Percentiles rank a stretch among this genome's conserved stretches.
Conservation (phyloP, 352 stramenopile species). For the Phytophthora citrophthora region DNA sequence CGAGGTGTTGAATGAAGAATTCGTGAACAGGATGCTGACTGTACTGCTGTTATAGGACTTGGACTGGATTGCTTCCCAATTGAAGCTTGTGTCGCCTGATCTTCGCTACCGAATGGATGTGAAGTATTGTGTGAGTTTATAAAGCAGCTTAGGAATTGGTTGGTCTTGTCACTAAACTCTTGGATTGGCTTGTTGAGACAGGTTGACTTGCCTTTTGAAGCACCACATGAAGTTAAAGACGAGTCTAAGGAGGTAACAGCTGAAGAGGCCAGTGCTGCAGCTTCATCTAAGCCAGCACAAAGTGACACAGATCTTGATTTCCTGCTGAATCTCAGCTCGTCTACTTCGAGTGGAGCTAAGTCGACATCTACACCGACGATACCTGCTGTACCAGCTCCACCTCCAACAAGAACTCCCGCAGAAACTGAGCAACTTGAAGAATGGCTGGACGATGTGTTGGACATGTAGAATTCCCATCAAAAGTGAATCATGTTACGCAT, state of each 20-base stretch:
- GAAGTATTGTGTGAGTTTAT: slow-evolving; percentile 75
- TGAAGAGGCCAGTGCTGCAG: neutral
- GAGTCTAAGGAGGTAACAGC: slow-evolving; percentile 8
- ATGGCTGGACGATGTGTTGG: slow-evolving; percentile 75
- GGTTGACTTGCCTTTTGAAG: slow-evolving; percentile 50
- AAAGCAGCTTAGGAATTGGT: neutral
- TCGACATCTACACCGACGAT: neutral
- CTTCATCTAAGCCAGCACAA: slow-evolving; percentile 2
- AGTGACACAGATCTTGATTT: slow-evolving; percentile 46
- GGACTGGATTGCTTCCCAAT: slow-evolving; percentile 65
- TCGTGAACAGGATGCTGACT: neutral
- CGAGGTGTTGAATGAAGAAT: neutral
- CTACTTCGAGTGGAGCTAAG: slow-evolving; percentile 15
- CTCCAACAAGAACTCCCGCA: slow-evolving; percentile 14
- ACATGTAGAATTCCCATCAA: slow-evolving; percentile 24
- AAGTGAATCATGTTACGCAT: slow-evolving; percentile 8
- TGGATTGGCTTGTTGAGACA: slow-evolving; percentile 13
- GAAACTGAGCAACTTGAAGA: slow-evolving; percentile 61
- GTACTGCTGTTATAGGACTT: slow-evolving; percentile 54
- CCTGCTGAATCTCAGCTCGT: slow-evolving; percentile 49
- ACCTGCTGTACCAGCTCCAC: neutral
- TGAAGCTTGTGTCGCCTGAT: slow-evolving; percentile 49
- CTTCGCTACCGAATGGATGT: slow-evolving; percentile 73
- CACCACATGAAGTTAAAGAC: slow-evolving; percentile 24
- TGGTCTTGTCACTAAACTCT: neutral